phyloP scores from a whole-genome alignment of 306 rosid genomes.

The Arachis hypogaea region DNA sequence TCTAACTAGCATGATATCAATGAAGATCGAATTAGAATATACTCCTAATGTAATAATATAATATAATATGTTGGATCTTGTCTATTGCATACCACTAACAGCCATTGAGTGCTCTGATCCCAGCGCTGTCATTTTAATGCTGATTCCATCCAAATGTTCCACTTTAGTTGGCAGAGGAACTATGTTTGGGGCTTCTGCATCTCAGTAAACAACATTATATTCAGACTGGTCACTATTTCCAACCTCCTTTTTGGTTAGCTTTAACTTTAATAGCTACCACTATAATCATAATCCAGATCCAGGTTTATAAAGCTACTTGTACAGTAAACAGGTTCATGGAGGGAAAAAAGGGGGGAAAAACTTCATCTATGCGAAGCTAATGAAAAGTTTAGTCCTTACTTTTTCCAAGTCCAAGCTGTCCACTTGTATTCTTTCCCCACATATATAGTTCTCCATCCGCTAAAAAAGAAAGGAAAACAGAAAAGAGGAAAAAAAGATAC shows the following conservation, averaged over 20 bases:
- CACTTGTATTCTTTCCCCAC: slow-evolving; percentile 91
- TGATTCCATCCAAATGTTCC: slow-evolving; percentile 78
- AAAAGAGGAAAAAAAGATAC: neutral
- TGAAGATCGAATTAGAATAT: neutral
- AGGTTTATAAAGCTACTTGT: slow-evolving; percentile 5
- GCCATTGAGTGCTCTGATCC: slow-evolving; percentile 93
- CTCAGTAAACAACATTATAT: slow-evolving; percentile 35
- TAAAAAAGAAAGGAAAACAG: slow-evolving; percentile 33
- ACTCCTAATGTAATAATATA: neutral
- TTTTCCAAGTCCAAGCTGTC: slow-evolving; percentile 98
- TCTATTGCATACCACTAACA: slow-evolving; percentile 66
- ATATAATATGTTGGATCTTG: neutral
- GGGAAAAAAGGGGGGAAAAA: neutral
- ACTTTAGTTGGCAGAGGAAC: slow-evolving; percentile 80
- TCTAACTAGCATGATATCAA: neutral
- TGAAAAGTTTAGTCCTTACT: slow-evolving; percentile 54
- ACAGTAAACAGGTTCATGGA: neutral
- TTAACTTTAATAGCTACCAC: slow-evolving; percentile 29
- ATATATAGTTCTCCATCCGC: slow-evolving; percentile 88
- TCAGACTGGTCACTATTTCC: slow-evolving; percentile 15
- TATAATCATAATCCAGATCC: slow-evolving; percentile 18
- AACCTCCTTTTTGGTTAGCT: slow-evolving; percentile 24
- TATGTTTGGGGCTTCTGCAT: slow-evolving; percentile 64
- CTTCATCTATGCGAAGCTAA: slow-evolving; percentile 26
- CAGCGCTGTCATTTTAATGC: slow-evolving; percentile 72